Conservation (phyloP, 2,329 filamentous ascomycete species). For the Fusarium continuum region DNA sequence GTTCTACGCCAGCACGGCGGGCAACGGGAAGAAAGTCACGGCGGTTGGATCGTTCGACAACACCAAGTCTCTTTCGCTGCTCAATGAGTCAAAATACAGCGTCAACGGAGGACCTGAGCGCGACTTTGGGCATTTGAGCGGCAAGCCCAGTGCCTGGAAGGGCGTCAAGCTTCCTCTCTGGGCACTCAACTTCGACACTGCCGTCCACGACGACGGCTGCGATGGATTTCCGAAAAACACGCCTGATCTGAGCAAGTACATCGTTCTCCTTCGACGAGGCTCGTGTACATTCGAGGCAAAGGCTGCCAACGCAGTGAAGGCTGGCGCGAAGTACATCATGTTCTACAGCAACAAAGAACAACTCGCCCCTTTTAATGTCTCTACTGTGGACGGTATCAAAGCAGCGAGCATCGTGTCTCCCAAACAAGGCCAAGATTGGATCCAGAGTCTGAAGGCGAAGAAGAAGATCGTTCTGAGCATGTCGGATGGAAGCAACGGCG, state of each 20-base stretch:
- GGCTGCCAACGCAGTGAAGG: constrained; percentile 59
- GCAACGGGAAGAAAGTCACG: constrained; percentile 57
- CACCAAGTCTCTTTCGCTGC: constrained; percentile 52
- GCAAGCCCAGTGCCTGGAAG: constrained; percentile 54
- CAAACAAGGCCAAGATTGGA: constrained; percentile 55
- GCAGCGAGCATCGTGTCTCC: constrained; percentile 55
- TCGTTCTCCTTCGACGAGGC: constrained; percentile 69
- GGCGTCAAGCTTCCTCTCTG: constrained; percentile 60
- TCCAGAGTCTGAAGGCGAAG: constrained; percentile 54
- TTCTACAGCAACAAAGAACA: constrained; percentile 65
- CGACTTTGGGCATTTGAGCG: constrained; percentile 56
- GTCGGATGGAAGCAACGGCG: constrained; percentile 51
- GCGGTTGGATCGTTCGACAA: constrained; percentile 63
- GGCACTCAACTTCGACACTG: constrained; percentile 59
- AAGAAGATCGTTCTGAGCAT: constrained; percentile 57
- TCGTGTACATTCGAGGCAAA: constrained; percentile 66
- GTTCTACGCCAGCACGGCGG: constrained; percentile 60
- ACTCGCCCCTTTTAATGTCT: constrained; percentile 48
- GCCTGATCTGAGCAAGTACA: constrained; percentile 64
- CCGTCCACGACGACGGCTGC: constrained; percentile 61
- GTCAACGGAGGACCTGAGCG: constrained; percentile 48
- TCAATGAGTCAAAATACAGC: constrained; percentile 54
- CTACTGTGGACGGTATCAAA: constrained; percentile 44
- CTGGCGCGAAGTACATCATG: constrained; percentile 68
- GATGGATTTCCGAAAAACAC: constrained; percentile 60